These are phyloP conservation scores for Saussurea involucrata DNA, from an alignment of 129 eudicot species.

Conservation along the genomic window DNA sequence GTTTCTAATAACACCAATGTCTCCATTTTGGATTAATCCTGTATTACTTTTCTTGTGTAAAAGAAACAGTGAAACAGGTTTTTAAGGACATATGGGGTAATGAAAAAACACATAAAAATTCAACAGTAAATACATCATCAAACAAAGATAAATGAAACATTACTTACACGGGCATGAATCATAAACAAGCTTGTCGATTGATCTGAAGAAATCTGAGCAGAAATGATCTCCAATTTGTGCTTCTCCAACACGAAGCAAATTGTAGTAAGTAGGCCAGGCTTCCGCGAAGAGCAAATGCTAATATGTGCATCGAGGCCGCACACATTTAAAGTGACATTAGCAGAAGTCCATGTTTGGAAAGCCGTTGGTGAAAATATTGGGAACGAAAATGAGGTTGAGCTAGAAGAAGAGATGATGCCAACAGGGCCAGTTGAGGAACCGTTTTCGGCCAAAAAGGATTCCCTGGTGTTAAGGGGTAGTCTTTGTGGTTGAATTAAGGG, in stretches of 20 bases:
- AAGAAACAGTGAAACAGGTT: too few relatives aligned
- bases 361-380: conserved; percentile 31
- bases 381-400: conserved; percentile 6
- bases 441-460: conserved; percentile 72
- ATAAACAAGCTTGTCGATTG: conserved; percentile 43
- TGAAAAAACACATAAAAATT: neutral
- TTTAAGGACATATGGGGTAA: neutral
- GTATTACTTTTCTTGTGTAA: too few relatives aligned
- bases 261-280: conserved; percentile 49
- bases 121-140: neutral
- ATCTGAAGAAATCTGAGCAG: conserved; percentile 61
- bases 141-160: neutral
- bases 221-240: conserved; percentile 56
- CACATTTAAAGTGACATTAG: conserved; percentile 58
- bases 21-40: too few relatives aligned
- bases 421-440: conserved; percentile 25
- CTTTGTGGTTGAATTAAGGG: conserved; percentile 19
- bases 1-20: too few relatives aligned
- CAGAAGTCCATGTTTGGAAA: conserved; percentile 72
- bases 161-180: conserved; percentile 77
- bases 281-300: conserved; percentile 46
- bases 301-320: conserved; percentile 74
- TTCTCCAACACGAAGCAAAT: conserved; percentile 65
- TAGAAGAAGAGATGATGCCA: conserved; percentile 11
- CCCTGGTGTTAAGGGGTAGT: conserved; percentile 38